These are phyloP conservation scores for Wickerhamiella slavikovae DNA, from an alignment of 805 yeast genomes.

Conservation along the genomic window DNA sequence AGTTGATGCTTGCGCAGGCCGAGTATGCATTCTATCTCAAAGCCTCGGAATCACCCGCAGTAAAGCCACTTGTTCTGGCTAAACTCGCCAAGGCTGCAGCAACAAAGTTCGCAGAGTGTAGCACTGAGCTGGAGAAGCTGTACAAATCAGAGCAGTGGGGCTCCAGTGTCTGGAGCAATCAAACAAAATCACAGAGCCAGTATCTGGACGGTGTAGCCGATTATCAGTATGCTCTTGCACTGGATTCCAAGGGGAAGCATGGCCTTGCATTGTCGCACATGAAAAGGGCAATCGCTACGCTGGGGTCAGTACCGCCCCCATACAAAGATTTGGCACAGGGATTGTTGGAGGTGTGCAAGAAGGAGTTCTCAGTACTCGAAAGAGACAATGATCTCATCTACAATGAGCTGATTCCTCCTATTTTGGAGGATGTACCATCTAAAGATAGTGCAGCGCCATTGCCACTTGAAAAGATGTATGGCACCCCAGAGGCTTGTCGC, in stretches of 20 bases:
- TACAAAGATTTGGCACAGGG: constrained; percentile 5
- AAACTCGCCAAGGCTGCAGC: constrained; percentile 50
- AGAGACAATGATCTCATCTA: constrained; percentile 84
- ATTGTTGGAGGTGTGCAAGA: constrained; percentile 1
- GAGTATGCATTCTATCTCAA: constrained; percentile 65
- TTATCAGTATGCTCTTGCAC: constrained; percentile 34
- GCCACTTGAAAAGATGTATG: constrained; percentile 22
- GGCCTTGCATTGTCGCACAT: constrained; percentile 63
- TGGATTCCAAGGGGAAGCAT: constrained; percentile 34
- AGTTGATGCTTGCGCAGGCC: constrained; percentile 64
- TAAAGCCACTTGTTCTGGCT: constrained; percentile 51
- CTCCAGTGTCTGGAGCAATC: constrained; percentile 28
- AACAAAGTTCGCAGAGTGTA: constrained; percentile 31
- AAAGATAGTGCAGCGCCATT: constrained; percentile 48
- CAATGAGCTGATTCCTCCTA: constrained; percentile 53
- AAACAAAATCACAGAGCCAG: constrained; percentile 29
- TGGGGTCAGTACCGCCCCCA: too few species aligned
- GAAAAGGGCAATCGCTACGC: constrained; percentile 23
- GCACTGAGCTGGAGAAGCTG: constrained; percentile 20
- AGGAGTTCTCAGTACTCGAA: constrained; percentile 20
- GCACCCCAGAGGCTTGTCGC: constrained; percentile 18
- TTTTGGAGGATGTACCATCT: constrained; percentile 45
- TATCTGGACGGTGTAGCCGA: constrained; percentile 40
- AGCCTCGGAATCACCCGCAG: constrained; percentile 23
- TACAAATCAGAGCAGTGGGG: constrained; percentile 21